These are phyloP conservation scores for Melastoma candidum DNA, from an alignment of 441 rosid species.

Conservation along the genomic window DNA sequence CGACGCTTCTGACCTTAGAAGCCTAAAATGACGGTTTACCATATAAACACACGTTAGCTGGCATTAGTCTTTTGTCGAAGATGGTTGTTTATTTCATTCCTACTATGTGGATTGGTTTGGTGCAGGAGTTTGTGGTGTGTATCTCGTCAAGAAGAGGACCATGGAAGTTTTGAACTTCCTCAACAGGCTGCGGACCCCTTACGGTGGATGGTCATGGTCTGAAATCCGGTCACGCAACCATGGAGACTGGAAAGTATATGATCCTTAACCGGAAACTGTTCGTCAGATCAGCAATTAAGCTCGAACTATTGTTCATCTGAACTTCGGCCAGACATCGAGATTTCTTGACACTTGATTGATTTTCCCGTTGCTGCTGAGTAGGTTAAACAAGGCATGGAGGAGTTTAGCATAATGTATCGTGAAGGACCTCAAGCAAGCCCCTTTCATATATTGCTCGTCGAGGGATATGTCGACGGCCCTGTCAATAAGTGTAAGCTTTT, in stretches of 20 bases:
- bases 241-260: conserved; percentile 80
- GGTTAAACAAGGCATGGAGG: conserved; percentile 79
- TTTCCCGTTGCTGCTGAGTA: conserved; percentile 18
- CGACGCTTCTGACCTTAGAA: no score
- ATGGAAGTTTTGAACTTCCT: conserved; percentile 53
- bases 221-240: conserved; percentile 31
- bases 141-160: conserved; percentile 47
- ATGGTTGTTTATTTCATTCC: conserved; percentile 2
- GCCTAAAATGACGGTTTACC: no score
- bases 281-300: not conserved
- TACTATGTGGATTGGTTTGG: conserved; percentile 1
- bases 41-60: no score
- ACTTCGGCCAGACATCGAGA: no score
- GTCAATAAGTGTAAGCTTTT: conserved; percentile 64
- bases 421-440: conserved; percentile 86
- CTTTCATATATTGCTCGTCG: conserved; percentile 76
- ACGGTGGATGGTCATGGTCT: conserved; percentile 32
- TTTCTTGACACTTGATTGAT: conserved; percentile 1
- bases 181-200: conserved; percentile 80
- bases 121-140: conserved; percentile 39
- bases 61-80: no score
- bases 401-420: conserved; percentile 89
- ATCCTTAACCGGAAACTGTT: not conserved
- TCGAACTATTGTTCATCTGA: no score
- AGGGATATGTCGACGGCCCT: conserved; percentile 86